Evolutionary conservation across 352 stramenopile species (phyloP).

Genomic region (Globisporangium echinulatum): DNA sequence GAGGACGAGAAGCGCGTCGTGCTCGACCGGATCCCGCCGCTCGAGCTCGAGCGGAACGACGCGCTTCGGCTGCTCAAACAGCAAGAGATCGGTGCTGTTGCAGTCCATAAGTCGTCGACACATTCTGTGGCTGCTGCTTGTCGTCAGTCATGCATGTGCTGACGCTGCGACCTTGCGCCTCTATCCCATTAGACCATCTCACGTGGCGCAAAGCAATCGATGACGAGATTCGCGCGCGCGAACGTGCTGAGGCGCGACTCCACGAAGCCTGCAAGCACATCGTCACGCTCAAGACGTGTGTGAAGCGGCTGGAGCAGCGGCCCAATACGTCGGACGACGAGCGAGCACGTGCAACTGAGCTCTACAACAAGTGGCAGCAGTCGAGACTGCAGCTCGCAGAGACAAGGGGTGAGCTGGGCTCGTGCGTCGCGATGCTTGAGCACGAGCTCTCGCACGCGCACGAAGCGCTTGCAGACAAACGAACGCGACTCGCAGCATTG

Average conservation of each 20-base stretch:
- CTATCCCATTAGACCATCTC: slow-evolving; percentile 5
- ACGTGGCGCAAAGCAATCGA: slow-evolving; percentile 8
- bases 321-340: slow-evolving; percentile 8
- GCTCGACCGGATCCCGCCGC: slow-evolving; percentile 25
- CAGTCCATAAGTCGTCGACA: too few species aligned
- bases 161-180: too few species aligned
- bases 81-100: slow-evolving; percentile 15
- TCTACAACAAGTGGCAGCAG: slow-evolving; percentile 19
- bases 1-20: slow-evolving; percentile 22
- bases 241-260: slow-evolving; percentile 16
- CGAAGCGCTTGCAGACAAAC: slow-evolving; percentile 10
- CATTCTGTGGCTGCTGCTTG: too few species aligned
- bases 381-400: slow-evolving; percentile 19
- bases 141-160: too few species aligned
- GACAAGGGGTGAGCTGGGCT: slow-evolving; percentile 21
- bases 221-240: slow-evolving; percentile 11
- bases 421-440: slow-evolving; percentile 18
- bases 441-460: slow-evolving; percentile 18
- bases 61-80: slow-evolving; percentile 21
- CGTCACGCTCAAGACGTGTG: slow-evolving; percentile 27
- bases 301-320: slow-evolving; percentile 20
- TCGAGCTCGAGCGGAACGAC: slow-evolving; percentile 32
- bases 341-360: slow-evolving; percentile 10
- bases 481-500: slow-evolving; percentile 4
- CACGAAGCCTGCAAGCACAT: slow-evolving; percentile 40